phyloP scores from a whole-genome alignment of 768 basidiomycete genomes.

The Amanita thiersii region DNA sequence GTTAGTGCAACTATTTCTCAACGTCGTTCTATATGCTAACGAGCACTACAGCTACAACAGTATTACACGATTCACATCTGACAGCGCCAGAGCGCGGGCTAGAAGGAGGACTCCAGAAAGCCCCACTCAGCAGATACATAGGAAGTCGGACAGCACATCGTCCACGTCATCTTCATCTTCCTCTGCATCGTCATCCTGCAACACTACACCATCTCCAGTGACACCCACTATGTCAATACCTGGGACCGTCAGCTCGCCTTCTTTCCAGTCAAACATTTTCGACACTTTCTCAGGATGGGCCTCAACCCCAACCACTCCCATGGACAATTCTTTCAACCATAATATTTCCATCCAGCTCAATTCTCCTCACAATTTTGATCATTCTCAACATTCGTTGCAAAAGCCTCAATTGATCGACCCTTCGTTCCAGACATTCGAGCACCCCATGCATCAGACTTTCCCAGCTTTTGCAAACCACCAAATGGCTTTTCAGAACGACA shows the following conservation, averaged over 20 bases:
- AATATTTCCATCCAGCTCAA: conserved; percentile 16
- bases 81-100: conserved; percentile 26
- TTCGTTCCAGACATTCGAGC: conserved; percentile 21
- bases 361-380: conserved; percentile 8
- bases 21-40: conserved; percentile 7
- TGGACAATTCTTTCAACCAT: conserved; percentile 13
- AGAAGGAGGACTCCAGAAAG: conserved; percentile 28
- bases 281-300: conserved; percentile 16
- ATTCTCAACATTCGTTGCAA: background rate
- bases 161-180: conserved; percentile 32
- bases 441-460: conserved; percentile 23
- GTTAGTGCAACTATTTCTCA: conserved; percentile 19
- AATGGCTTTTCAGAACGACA: conserved; percentile 12
- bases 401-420: conserved; percentile 5
- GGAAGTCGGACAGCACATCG: conserved; percentile 25
- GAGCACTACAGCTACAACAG: conserved; percentile 36
- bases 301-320: conserved; percentile 13
- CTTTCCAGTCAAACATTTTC: conserved; percentile 15
- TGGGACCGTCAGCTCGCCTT: conserved; percentile 7
- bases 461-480: conserved; percentile 11
- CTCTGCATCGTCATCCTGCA: conserved; percentile 22
- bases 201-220: conserved; percentile 17
- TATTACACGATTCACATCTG: conserved; percentile 39
- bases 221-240: conserved; percentile 12
- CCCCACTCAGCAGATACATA: conserved; percentile 24